phyloP scores from a whole-genome alignment of 192 early-diverging fungal genomes.

The Linderina pennispora region DNA sequence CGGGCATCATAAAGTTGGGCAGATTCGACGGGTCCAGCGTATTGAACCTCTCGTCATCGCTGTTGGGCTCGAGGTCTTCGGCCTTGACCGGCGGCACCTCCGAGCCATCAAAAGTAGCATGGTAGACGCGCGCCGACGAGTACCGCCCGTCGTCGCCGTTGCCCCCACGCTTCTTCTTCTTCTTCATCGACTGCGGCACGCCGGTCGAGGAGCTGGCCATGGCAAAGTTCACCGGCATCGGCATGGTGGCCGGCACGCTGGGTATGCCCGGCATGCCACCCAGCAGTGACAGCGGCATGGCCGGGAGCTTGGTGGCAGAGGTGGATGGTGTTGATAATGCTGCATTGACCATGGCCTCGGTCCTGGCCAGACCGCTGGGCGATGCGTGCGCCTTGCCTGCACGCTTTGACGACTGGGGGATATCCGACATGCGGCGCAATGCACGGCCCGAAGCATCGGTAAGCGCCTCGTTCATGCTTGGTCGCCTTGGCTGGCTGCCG shows the following conservation, averaged over 20 bases:
- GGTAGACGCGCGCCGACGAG: conserved; percentile 36
- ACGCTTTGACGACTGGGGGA: conserved; percentile 18
- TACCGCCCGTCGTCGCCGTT: conserved; percentile 9
- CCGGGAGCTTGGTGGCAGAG: too few species aligned
- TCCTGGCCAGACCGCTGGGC: too few species aligned
- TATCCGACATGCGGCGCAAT: conserved; percentile 34
- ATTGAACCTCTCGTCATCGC: conserved; percentile 29
- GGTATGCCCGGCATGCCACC: too few species aligned
- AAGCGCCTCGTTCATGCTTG: too few species aligned
- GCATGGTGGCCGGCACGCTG: too few species aligned
- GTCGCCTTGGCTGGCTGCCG: too few species aligned
- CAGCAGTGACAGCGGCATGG: conserved; percentile 2
- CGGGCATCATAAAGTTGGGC: conserved; percentile 41
- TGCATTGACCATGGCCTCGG: too few species aligned
- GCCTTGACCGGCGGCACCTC: conserved; percentile 43
- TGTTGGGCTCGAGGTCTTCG: conserved; percentile 21
- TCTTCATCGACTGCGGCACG: conserved; percentile 4
- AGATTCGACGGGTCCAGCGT: conserved; percentile 38
- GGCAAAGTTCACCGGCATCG: conserved; percentile 4
- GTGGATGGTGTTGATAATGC: too few species aligned
- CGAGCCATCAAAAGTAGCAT: conserved; percentile 44
- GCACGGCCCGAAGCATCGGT: neutral
- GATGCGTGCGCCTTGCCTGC: too few species aligned
- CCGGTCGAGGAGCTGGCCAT: too few species aligned
- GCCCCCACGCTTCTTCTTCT: conserved; percentile 20